Percentiles rank a stretch among this genome's conserved stretches.
Conservation (phyloP, 228 moss, liverwort and hornwort genomes). For the Sphagnum fallax region DNA sequence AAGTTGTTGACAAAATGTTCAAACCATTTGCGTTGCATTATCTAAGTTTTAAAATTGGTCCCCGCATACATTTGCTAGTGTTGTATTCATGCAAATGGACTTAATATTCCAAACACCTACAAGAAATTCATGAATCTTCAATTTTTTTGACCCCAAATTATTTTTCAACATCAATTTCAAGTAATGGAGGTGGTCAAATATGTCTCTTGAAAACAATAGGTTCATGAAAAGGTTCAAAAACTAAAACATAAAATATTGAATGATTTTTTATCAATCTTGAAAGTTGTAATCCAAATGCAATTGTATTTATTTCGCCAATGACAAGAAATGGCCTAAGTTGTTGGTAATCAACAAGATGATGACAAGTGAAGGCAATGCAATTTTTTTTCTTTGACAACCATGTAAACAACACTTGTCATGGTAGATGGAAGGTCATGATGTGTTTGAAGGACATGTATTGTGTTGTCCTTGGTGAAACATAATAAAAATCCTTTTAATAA, state of each 20-base stretch:
- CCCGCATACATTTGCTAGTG: background rate
- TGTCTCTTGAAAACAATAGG: background rate
- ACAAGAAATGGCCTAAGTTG: background rate
- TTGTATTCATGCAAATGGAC: background rate
- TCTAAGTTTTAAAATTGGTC: background rate
- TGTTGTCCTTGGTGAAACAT: background rate
- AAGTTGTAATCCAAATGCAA: background rate
- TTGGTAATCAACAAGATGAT: background rate
- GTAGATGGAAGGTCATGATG: background rate
- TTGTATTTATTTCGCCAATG: background rate
- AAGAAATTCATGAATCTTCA: background rate
- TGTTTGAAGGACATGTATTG: constrained; percentile 2
- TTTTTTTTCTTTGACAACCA: background rate
- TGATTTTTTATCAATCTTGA: background rate
- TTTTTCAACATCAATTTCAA: background rate
- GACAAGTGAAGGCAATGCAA: too few relatives aligned
- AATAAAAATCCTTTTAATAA: background rate
- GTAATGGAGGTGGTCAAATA: background rate
- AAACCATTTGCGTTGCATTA: background rate
- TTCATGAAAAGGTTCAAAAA: background rate
- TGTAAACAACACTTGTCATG: background rate
- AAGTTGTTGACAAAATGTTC: background rate
- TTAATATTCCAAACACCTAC: background rate
- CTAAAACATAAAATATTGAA: background rate
- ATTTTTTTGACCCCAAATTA: background rate